phyloP scores from a whole-genome alignment of 345 rosid species.

The Syzygium aromaticum region DNA sequence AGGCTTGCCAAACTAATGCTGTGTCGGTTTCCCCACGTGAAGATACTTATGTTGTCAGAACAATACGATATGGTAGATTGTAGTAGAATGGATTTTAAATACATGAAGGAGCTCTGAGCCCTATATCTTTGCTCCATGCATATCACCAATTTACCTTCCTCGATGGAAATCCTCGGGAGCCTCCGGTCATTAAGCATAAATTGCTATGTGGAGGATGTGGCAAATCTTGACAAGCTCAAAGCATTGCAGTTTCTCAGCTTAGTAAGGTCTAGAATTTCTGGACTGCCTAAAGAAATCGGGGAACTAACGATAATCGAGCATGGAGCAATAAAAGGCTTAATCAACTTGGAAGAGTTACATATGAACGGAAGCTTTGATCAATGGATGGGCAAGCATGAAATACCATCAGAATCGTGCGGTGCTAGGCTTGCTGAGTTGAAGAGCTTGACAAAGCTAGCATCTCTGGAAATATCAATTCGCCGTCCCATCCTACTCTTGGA shows the following conservation, averaged over 20 bases:
- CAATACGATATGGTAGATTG: neutral
- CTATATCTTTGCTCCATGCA: neutral
- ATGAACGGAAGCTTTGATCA: neutral
- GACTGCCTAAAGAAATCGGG: neutral
- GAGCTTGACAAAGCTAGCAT: accelerated
- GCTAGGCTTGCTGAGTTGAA: neutral
- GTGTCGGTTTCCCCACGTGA: accelerated
- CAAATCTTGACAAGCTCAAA: neutral
- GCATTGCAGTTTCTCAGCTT: neutral
- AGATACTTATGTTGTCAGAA: neutral
- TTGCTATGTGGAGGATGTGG: neutral
- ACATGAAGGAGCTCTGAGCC: neutral
- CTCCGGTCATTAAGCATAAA: neutral
- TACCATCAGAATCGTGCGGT: neutral
- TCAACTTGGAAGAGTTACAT: neutral
- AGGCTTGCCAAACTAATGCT: accelerated
- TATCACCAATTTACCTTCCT: neutral
- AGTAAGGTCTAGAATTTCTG: accelerated
- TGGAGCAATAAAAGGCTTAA: neutral
- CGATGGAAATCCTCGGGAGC: neutral
- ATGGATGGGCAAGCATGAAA: neutral
- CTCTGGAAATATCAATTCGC: neutral
- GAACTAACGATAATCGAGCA: neutral
- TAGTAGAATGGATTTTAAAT: accelerated
- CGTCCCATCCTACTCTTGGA: neutral